Percentiles rank a stretch among this genome's conserved stretches.
phyloP scores from a whole-genome alignment of 2,329 filamentous ascomycete genomes.

The Penicillium sp. region DNA sequence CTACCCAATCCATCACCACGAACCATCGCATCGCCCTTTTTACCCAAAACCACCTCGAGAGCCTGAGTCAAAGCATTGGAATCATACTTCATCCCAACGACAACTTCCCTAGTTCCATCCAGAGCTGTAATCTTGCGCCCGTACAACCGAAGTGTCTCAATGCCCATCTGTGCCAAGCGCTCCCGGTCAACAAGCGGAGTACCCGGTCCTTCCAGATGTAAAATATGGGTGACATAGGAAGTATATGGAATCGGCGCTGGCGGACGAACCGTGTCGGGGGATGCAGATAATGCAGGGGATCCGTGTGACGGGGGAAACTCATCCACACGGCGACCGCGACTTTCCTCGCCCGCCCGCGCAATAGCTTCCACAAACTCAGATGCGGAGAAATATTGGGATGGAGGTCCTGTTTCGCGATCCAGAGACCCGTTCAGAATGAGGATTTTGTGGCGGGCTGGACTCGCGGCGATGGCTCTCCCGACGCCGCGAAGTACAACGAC shows the following conservation, averaged over 20 bases:
- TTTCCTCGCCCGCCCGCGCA: constrained; percentile 65
- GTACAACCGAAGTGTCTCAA: constrained; percentile 71
- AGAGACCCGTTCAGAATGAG: constrained; percentile 76
- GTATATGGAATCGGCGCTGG: constrained; percentile 47
- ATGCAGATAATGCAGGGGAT: constrained; percentile 5
- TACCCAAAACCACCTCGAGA: constrained; percentile 69
- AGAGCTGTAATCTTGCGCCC: constrained; percentile 52
- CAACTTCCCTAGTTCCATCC: constrained; percentile 44
- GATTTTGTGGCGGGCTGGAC: constrained; percentile 60
- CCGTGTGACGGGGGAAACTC: constrained; percentile 3
- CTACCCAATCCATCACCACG: constrained; percentile 45
- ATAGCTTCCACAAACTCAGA: constrained; percentile 79
- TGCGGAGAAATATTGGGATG: constrained; percentile 59
- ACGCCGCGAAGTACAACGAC: constrained; percentile 73
- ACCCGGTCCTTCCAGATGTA: constrained; percentile 67
- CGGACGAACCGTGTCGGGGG: constrained; percentile 7
- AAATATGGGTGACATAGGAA: constrained; percentile 73
- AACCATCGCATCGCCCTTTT: constrained; percentile 49
- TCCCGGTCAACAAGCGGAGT: constrained; percentile 65
- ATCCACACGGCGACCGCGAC: constrained; percentile 44
- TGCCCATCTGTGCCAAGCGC: constrained; percentile 59
- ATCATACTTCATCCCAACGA: constrained; percentile 63
- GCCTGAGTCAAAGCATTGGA: constrained; percentile 66
- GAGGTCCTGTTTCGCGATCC: constrained; percentile 81
- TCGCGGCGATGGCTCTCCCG: constrained; percentile 56